Evolutionary conservation across 371 early-diverging fungal genomes (phyloP).

Genomic region (Apophysomyces variabilis): DNA sequence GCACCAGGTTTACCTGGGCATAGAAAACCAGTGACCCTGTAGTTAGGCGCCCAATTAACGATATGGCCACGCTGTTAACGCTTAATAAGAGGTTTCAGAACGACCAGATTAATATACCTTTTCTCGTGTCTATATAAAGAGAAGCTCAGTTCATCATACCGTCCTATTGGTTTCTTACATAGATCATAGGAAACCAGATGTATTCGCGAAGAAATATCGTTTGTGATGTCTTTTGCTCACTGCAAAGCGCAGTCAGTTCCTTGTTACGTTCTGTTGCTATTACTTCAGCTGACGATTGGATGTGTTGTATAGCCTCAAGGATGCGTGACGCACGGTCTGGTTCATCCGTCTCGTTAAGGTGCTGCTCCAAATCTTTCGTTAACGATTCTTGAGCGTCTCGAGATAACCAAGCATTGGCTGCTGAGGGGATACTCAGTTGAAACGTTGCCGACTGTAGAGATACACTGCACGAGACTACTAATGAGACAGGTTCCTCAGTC

Average conservation of each 20-base stretch:
- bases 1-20: constrained; percentile 50
- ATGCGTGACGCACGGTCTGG: constrained; percentile 32
- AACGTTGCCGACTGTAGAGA: constrained; percentile 23
- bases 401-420: constrained; percentile 33
- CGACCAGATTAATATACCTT: too few relatives aligned
- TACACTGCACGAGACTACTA: too few relatives aligned
- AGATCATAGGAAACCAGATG: constrained; percentile 58
- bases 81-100: too few relatives aligned
- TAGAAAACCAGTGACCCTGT: constrained; percentile 43
- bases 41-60: constrained; percentile 48
- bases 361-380: constrained; percentile 11
- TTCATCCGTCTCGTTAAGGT: constrained; percentile 12
- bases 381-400: constrained; percentile 34
- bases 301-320: constrained; percentile 33
- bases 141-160: too few relatives aligned
- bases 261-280: constrained; percentile 8
- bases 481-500: constrained; percentile 45
- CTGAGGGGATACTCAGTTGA: constrained; percentile 21
- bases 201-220: constrained; percentile 40
- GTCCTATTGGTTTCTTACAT: neutral
- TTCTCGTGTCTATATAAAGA: too few relatives aligned
- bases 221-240: constrained; percentile 16
- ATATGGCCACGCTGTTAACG: constrained; percentile 43
- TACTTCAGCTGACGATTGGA: constrained; percentile 25
- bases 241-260: neutral